These are phyloP conservation scores for Tephrocybe sp. DNA, from an alignment of 768 basidiomycete species.

Conservation along the genomic window DNA sequence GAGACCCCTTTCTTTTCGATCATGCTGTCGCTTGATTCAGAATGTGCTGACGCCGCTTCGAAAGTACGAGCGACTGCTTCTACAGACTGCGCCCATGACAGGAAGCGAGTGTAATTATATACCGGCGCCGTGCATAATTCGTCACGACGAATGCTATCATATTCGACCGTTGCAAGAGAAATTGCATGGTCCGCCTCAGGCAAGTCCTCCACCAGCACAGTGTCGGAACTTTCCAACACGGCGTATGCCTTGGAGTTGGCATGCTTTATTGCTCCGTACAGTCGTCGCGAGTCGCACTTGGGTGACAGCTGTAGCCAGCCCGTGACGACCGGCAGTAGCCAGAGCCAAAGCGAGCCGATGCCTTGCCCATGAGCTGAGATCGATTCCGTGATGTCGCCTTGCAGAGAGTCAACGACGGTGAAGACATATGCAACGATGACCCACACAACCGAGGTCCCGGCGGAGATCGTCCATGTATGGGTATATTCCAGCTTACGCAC, in stretches of 20 bases:
- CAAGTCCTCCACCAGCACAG: not conserved
- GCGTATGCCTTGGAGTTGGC: slow-evolving; percentile 27
- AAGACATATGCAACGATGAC: slow-evolving; percentile 39
- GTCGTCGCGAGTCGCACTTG: slow-evolving; percentile 33
- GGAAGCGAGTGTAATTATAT: slow-evolving; percentile 23
- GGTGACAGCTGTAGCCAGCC: slow-evolving; percentile 43
- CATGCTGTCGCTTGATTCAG: not conserved
- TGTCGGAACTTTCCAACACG: slow-evolving; percentile 5
- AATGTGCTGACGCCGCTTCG: slow-evolving; percentile 1
- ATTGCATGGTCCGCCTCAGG: slow-evolving; percentile 5
- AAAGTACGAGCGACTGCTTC: slow-evolving; percentile 14
- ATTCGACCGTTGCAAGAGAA: not conserved
- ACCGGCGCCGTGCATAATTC: slow-evolving; percentile 16
- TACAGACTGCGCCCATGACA: slow-evolving; percentile 18
- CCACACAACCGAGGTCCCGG: slow-evolving; percentile 38
- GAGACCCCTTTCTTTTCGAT: not conserved
- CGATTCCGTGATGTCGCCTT: slow-evolving; percentile 8
- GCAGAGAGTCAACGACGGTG: slow-evolving; percentile 31
- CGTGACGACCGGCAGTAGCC: slow-evolving; percentile 22
- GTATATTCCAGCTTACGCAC: slow-evolving; percentile 31
- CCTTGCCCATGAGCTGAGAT: slow-evolving; percentile 35
- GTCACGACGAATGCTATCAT: slow-evolving; percentile 9
- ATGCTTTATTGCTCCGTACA: slow-evolving; percentile 25
- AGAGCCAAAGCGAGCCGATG: slow-evolving; percentile 42
- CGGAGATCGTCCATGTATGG: slow-evolving; percentile 40